Evolutionary conservation across 768 basidiomycete genomes (phyloP), one percentile per base, ranked within the genome.

Genomic region (Fomitopsis serialis): DNA sequence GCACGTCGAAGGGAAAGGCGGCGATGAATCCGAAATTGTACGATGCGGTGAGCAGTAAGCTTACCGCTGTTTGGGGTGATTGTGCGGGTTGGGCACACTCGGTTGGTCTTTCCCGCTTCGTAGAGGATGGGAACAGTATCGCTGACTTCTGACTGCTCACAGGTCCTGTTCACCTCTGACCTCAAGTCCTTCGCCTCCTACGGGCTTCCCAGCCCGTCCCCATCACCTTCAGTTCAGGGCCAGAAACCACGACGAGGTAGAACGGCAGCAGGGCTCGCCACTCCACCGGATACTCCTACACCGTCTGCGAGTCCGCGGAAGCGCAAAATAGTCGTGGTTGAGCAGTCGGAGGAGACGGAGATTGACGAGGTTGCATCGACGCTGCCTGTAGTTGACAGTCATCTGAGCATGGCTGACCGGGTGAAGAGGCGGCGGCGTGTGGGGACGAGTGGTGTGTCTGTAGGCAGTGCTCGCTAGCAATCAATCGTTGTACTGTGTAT

Each of bases 1-100:
- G 76, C 6, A 61, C 71, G 0, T 63, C 66, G 27, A 72, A 72
- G 43, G 69, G 69, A 10, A 87, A 87, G 63, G 64, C 74, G 2
- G 72, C 69, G 32, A 88, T 95, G 84, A 85, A 84, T 0, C 84
- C 89, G 0, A 85, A 80, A 57, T 64, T 94, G 17, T 93, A 95
- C 62, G 81, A 85, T 9, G 80, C 84, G 53, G 77, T 96, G 23
- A 84, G 78, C 56, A 61, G 67, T 9, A 85, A 78, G 61, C 71
- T 96, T 5, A 65, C 75, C 1, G 61, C 68, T 0, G 75, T 83
- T 0, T 97, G 94, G 94, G 92, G 91, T 9, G 75, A 82, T 1
- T 84, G 87, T 63, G 92, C 92, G 4, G 93, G 94, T 17, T 96
- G 93, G 93, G 88, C 89, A 0, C 94, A 96, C 65, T 82, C 86